Percentiles rank a stretch among this genome's conserved stretches.
Conservation (phyloP, 495 filamentous ascomycete genomes). For the Usnea hakonensis region DNA sequence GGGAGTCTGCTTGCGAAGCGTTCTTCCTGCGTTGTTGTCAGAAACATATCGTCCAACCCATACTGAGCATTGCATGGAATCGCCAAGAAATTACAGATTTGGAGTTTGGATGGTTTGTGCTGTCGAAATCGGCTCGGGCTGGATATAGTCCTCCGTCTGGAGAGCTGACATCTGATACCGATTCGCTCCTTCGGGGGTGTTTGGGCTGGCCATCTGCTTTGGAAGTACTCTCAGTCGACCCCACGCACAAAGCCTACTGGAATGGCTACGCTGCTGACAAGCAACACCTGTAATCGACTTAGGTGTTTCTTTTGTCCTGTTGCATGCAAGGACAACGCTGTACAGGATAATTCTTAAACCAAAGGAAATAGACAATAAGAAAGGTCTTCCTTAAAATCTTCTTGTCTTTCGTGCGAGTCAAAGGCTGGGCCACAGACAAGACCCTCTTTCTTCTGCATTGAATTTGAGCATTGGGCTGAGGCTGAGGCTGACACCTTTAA, state of each 20-base stretch:
- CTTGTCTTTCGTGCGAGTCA: no score
- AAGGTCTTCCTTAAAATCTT: no score
- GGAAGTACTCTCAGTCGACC: neutral
- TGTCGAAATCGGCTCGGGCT: neutral
- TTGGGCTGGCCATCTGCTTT: neutral
- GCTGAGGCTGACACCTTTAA: neutral
- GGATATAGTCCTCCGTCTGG: neutral
- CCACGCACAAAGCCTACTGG: neutral
- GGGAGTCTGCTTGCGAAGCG: neutral
- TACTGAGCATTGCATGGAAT: neutral
- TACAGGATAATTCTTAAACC: neutral
- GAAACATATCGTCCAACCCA: neutral
- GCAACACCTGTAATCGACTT: neutral
- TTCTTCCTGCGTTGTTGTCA: neutral
- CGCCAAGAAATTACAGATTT: neutral
- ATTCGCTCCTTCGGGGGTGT: neutral
- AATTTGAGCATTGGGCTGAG: neutral
- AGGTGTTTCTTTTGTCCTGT: neutral
- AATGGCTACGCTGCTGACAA: neutral
- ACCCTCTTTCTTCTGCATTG: neutral
- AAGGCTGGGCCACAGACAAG: no score
- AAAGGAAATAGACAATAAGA: neutral
- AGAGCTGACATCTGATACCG: neutral
- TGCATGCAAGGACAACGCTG: neutral
- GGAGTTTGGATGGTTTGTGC: neutral